A percentile compares a stretch with the other conserved stretches of the same genome.
These are phyloP conservation scores for Xylaria nigripes DNA, from an alignment of 495 filamentous ascomycete species.

Conservation along the genomic window DNA sequence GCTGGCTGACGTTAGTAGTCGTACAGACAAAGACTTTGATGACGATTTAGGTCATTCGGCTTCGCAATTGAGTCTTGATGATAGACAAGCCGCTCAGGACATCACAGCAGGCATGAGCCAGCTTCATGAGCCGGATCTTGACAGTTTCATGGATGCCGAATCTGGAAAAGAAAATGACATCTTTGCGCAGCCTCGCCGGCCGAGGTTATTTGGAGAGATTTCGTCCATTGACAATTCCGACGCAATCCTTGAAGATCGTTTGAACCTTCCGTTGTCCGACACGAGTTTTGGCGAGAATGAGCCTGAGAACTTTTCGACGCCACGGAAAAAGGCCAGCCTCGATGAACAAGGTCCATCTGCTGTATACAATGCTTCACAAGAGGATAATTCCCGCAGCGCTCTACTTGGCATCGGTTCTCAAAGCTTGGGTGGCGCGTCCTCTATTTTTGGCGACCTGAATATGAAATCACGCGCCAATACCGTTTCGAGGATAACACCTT, in stretches of 20 bases:
- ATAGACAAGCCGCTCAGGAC: conserved; percentile 18
- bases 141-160: conserved; percentile 25
- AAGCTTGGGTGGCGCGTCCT: conserved; percentile 37
- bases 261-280: conserved; percentile 38
- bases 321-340: conserved; percentile 21
- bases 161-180: conserved; percentile 38
- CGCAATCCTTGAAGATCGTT: conserved; percentile 31
- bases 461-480: conserved; percentile 30
- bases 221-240: conserved; percentile 59
- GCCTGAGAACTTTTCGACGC: conserved; percentile 27
- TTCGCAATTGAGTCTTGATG: conserved; percentile 60
- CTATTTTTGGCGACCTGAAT: conserved; percentile 35
- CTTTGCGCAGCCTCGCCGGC: conserved; percentile 29
- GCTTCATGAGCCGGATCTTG: conserved; percentile 13
- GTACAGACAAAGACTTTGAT: conserved; percentile 28
- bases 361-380: neutral
- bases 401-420: conserved; percentile 32
- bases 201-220: conserved; percentile 76
- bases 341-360: neutral
- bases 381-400: conserved; percentile 31
- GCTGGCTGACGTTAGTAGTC: conserved; percentile 40
- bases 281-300: conserved; percentile 27
- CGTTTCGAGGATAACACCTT: conserved; percentile 7
- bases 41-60: conserved; percentile 46
- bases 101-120: neutral